These are phyloP conservation scores for Hypoxylon rickii DNA, from an alignment of 495 filamentous ascomycete genomes.

Conservation along the genomic window DNA sequence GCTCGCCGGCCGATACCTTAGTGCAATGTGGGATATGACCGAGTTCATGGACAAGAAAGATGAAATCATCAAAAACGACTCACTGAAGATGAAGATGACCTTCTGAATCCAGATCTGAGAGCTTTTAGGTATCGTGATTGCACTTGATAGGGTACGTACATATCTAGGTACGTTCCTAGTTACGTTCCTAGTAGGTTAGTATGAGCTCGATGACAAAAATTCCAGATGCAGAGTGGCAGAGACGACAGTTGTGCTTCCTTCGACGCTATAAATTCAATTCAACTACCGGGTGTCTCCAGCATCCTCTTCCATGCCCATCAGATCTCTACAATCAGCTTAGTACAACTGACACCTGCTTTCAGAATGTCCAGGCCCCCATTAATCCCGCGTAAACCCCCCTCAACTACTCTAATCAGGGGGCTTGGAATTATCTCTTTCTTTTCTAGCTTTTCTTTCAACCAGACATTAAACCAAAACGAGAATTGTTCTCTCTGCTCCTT, in stretches of 20 bases:
- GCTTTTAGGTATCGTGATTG: neutral
- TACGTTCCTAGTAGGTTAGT: no score
- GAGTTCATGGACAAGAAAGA: slow-evolving; percentile 49
- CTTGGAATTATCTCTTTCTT: slow-evolving; percentile 50
- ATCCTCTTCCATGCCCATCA: no score
- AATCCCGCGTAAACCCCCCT: slow-evolving; percentile 48
- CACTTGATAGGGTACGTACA: no score
- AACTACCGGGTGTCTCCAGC: no score
- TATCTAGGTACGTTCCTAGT: no score
- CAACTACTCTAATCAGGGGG: slow-evolving; percentile 50
- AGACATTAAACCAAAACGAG: slow-evolving; percentile 48
- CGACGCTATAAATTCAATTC: no score
- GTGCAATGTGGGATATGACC: slow-evolving; percentile 52
- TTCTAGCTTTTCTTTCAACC: slow-evolving; percentile 47
- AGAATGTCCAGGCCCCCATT: slow-evolving; percentile 51
- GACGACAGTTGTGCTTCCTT: no score
- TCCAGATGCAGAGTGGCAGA: no score
- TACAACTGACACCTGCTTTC: slow-evolving; percentile 51
- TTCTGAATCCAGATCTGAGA: slow-evolving; percentile 15
- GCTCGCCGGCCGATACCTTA: slow-evolving; percentile 55
- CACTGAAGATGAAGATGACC: slow-evolving; percentile 50
- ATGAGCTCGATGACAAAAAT: no score
- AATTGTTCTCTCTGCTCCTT: slow-evolving; percentile 44
- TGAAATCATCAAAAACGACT: slow-evolving; percentile 50
- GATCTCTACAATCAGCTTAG: slow-evolving; percentile 20